These are phyloP conservation scores for Euphrasia arctica DNA, from an alignment of 305 asterid species.

Conservation along the genomic window DNA sequence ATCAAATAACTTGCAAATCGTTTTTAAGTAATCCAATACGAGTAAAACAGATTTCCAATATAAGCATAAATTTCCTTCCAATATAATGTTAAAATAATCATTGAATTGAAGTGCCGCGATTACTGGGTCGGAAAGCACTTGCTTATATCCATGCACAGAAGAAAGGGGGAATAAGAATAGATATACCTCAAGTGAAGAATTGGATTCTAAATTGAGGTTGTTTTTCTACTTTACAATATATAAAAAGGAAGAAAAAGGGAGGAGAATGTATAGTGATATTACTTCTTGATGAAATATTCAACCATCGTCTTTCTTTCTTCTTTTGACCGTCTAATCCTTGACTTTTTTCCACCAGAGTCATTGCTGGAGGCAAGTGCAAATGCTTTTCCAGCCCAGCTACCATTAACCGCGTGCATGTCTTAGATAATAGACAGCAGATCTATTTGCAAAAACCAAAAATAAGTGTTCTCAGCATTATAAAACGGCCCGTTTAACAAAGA, in stretches of 20 bases:
- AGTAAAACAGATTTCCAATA: not conserved
- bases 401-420: constrained; percentile 61
- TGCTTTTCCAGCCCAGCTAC: constrained; percentile 69
- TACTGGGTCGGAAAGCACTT: not conserved
- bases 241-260: constrained; percentile 16
- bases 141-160: not conserved
- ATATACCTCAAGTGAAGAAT: not conserved
- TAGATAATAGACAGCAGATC: constrained; percentile 22
- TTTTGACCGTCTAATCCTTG: constrained; percentile 86
- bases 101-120: not conserved
- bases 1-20: not conserved
- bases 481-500: constrained; percentile 5
- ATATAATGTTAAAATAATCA: not conserved
- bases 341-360: constrained; percentile 57
- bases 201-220: not conserved
- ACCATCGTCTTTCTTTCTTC: constrained; percentile 87
- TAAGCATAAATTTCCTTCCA: not conserved
- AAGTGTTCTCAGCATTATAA: not conserved
- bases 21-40: not conserved
- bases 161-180: not conserved
- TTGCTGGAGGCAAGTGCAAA: constrained; percentile 60
- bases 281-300: constrained; percentile 82
- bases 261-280: constrained; percentile 24
- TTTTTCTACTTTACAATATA: not conserved
- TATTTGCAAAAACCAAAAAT: constrained; percentile 15